Evolutionary conservation across 2,329 filamentous ascomycete species (phyloP), one percentile per base, ranked within the genome.

Genomic region (Alternaria gansuensis): DNA sequence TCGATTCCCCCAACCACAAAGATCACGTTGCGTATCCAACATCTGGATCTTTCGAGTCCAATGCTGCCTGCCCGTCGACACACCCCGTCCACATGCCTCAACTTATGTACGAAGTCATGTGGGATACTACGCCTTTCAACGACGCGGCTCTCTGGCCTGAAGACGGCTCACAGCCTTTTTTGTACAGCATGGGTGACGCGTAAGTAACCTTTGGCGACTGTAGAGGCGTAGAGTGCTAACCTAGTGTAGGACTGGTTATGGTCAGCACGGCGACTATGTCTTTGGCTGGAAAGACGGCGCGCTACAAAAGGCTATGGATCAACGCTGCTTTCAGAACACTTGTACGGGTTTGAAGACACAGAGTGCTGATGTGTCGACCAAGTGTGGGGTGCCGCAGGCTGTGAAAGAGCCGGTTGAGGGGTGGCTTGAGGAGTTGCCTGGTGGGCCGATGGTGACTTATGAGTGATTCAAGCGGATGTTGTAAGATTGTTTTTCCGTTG

Each of bases 1-100:
- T 79, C 5, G 83, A 85, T 66, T 82, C 82, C 24, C 54, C 70
- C 0, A 81, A 87, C 73, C 85, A 88, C 80, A 83, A 82, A 75
- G 80, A 80, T 62, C 87, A 81, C 63, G 78, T 81, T n/a, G 71
- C 66, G 69, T 80, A 51, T 64, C 66, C 65, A 62, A 37, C 41
- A 28, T 51, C 51, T 14, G 66, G 66, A 0, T 63, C 64, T 3
- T 71, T 72, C 39, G 67, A 71, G 45, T 64, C 59, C 40, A 57
- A 57, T 17, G 69, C 68, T 3, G 58, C 67, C 4, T 82, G 80
- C 61, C 79, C 79, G 1, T 57, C 75, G 1, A 75, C 75, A 0
- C 79, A 81, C 71, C 80, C 80, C 0, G 74, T 82, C 9, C 70
- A 76, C n/a, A 80, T 81, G 59, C 80, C 80, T 3, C 80, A 82